Conservation (phyloP, 2,329 filamentous ascomycete genomes). For the Furcasterigmium sp. region DNA sequence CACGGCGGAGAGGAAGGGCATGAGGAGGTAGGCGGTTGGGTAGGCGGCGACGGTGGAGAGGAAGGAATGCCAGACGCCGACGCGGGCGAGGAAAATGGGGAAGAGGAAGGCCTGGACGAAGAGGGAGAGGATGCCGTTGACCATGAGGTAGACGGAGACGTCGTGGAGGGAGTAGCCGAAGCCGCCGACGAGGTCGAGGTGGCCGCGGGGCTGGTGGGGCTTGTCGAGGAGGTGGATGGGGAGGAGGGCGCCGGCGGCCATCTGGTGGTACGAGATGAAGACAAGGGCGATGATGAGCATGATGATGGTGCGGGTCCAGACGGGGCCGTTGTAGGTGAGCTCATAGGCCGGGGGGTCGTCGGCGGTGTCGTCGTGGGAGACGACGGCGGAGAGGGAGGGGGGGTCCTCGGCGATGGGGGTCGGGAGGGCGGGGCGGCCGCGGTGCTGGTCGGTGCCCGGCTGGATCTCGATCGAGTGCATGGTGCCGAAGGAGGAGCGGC, state of each 20-base stretch:
- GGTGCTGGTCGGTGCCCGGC: conserved; percentile 1
- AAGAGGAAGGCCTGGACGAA: conserved; percentile 70
- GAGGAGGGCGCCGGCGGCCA: conserved; percentile 36
- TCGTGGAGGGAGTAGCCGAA: conserved; percentile 61
- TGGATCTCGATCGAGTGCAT: conserved; percentile 32
- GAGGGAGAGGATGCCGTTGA: conserved; percentile 67
- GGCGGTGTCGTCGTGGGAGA: too few relatives aligned
- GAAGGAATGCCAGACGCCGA: conserved; percentile 65
- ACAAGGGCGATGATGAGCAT: conserved; percentile 35
- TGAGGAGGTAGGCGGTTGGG: conserved; percentile 62
- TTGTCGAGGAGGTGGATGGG: conserved; percentile 37
- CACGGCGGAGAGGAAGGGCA: conserved; percentile 61
- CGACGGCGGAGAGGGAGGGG: too few relatives aligned
- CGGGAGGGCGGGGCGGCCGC: conserved; percentile 3
- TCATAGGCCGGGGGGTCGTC: conserved; percentile 1
- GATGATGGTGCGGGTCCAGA: conserved; percentile 33
- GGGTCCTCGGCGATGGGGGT: background rate
- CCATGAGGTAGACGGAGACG: conserved; percentile 62
- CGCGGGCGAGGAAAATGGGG: conserved; percentile 54
- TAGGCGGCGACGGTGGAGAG: conserved; percentile 60
- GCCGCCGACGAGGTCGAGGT: conserved; percentile 48
- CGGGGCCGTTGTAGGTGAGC: conserved; percentile 17
- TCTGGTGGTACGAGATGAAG: conserved; percentile 38
- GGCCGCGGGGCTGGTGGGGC: conserved; percentile 18
- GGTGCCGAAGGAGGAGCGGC: conserved; percentile 33